phyloP scores from a whole-genome alignment of 768 basidiomycete genomes.

The Leccinum ochraceum region DNA sequence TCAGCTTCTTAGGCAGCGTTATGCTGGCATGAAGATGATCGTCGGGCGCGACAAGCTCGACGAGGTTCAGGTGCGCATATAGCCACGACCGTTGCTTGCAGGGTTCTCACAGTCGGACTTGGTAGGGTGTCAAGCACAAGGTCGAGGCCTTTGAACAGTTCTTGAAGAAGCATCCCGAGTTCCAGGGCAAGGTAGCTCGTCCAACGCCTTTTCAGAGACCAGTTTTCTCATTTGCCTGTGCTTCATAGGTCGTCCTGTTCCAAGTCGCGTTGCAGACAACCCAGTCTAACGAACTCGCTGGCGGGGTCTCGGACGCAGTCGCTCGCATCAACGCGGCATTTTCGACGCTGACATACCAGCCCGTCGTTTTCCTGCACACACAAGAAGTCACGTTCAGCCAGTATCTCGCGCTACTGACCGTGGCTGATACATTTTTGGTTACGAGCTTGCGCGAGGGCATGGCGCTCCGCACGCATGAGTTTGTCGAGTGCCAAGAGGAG shows the following conservation, averaged over 20 bases:
- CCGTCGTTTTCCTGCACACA: conserved; percentile 81
- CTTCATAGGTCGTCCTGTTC: conserved; percentile 69
- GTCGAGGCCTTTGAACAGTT: conserved; percentile 82
- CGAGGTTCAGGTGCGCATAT: conserved; percentile 60
- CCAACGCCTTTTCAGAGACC: not conserved
- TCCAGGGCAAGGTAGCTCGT: conserved; percentile 61
- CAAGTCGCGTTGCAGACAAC: conserved; percentile 88
- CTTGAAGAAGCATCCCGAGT: conserved; percentile 77
- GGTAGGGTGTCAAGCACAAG: conserved; percentile 76
- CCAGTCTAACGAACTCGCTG: conserved; percentile 70
- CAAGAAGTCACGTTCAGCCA: conserved; percentile 84
- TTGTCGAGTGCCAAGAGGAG: conserved; percentile 81
- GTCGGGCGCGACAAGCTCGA: conserved; percentile 91
- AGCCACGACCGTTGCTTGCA: not conserved
- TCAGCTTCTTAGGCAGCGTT: conserved; percentile 73
- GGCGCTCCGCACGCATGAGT: conserved; percentile 78
- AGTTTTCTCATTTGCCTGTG: not conserved
- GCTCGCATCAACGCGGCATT: conserved; percentile 82
- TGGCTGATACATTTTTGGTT: conserved; percentile 84
- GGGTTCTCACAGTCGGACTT: not conserved
- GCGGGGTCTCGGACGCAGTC: conserved; percentile 69
- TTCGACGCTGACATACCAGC: conserved; percentile 85
- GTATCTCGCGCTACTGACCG: conserved; percentile 78
- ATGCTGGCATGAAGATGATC: conserved; percentile 82
- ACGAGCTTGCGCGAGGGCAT: conserved; percentile 87